Evolutionary conservation across 257 asterid genomes (phyloP).

Genomic region (Solanum bukasovii): DNA sequence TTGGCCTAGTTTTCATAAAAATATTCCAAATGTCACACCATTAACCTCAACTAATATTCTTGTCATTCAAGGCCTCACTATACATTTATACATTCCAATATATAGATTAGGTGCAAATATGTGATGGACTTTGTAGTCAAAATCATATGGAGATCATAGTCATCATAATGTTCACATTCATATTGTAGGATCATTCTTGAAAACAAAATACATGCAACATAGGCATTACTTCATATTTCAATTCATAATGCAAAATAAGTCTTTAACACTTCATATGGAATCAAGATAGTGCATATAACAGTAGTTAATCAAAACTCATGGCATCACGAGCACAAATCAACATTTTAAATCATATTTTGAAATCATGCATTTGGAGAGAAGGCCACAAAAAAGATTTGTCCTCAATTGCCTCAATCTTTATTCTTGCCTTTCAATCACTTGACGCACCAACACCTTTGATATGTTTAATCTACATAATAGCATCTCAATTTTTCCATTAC

Average conservation of each 20-base stretch:
- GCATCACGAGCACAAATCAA: not conserved
- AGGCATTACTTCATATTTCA: not conserved
- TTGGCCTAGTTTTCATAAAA: not conserved
- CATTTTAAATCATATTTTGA: not conserved
- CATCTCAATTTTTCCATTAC: not conserved
- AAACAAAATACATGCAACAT: not conserved
- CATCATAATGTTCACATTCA: not conserved
- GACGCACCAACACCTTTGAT: not conserved
- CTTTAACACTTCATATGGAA: not conserved
- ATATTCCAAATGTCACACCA: not conserved
- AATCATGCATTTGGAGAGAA: not conserved
- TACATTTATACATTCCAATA: not conserved
- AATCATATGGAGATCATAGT: not conserved
- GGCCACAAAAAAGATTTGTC: not conserved
- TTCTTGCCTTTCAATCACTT: not conserved
- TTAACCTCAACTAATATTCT: not conserved
- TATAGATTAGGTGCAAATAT: not conserved
- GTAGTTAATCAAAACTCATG: not conserved
- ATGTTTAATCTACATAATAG: not conserved
- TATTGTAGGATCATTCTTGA: not conserved
- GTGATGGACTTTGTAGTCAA: not conserved
- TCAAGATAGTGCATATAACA: not conserved
- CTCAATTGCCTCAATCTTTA: not conserved
- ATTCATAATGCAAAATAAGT: not conserved
- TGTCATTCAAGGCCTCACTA: not conserved